A percentile compares a stretch with the other conserved stretches of the same genome.
Evolutionary conservation across 306 rosid genomes (phyloP).

Genomic region (Clitoria ternatea): DNA sequence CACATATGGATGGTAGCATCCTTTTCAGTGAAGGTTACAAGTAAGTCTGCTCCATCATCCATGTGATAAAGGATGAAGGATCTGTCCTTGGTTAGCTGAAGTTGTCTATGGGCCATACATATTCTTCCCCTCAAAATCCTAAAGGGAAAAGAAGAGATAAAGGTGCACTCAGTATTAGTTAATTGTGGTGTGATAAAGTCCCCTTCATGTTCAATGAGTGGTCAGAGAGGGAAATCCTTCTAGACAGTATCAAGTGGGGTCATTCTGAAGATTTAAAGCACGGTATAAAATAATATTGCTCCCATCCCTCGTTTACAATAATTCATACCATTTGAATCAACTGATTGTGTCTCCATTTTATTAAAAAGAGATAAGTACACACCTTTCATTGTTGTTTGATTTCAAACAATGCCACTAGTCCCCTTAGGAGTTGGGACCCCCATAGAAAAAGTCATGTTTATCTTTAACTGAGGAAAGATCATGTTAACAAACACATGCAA

Average conservation of each 20-base stretch:
- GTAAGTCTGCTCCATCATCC: constrained; percentile 27
- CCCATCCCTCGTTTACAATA: constrained; percentile 34
- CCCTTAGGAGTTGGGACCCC: background rate
- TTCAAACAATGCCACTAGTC: constrained; percentile 23
- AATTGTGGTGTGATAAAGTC: constrained; percentile 30
- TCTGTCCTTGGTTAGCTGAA: constrained; percentile 14
- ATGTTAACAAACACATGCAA: constrained; percentile 35
- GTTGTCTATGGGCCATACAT: constrained; percentile 23
- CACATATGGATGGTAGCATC: constrained; percentile 31
- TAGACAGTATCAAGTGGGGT: constrained; percentile 39
- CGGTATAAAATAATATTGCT: background rate
- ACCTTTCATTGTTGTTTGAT: constrained; percentile 21
- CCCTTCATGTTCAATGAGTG: constrained; percentile 26
- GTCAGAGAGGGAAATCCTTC: constrained; percentile 21
- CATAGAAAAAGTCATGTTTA: constrained; percentile 18
- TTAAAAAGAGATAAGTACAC: constrained; percentile 30
- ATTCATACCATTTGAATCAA: constrained; percentile 40
- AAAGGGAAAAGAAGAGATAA: background rate
- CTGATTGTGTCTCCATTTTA: constrained; percentile 44
- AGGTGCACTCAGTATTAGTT: constrained; percentile 30
- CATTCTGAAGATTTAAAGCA: constrained; percentile 30
- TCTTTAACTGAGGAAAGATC: constrained; percentile 26
- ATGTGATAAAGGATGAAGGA: constrained; percentile 34
- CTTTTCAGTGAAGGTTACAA: constrained; percentile 33
- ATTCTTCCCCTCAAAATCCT: constrained; percentile 18